Evolutionary conservation across 2,329 filamentous ascomycete species (phyloP).

Genomic region (Trichoderma afroharzianum): DNA sequence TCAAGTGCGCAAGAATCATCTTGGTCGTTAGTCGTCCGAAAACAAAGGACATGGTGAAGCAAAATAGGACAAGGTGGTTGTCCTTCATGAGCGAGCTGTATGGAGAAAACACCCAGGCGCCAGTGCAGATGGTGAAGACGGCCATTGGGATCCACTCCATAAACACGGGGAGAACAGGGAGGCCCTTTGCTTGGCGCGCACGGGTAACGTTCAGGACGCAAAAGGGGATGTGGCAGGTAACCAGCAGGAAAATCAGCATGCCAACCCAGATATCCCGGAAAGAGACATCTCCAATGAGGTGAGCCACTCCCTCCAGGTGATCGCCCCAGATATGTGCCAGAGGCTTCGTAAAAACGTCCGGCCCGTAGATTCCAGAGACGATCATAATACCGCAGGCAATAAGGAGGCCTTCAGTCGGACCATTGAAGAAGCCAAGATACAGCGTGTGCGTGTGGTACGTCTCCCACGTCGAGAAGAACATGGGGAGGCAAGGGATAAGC

Average conservation of each 20-base stretch:
- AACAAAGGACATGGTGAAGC: slow-evolving; percentile 90
- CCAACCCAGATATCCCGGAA: slow-evolving; percentile 86
- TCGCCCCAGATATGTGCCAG: slow-evolving; percentile 66
- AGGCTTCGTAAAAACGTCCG: slow-evolving; percentile 77
- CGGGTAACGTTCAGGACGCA: slow-evolving; percentile 82
- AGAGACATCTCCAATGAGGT: slow-evolving; percentile 65
- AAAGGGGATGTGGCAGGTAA: slow-evolving; percentile 76
- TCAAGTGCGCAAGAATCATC: slow-evolving; percentile 95
- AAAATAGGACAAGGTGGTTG: slow-evolving; percentile 89
- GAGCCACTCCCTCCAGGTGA: slow-evolving; percentile 46
- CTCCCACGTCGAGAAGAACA: slow-evolving; percentile 99
- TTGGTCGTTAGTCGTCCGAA: slow-evolving; percentile 98
- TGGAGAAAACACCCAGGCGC: slow-evolving; percentile 85
- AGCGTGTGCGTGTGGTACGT: slow-evolving; percentile 98
- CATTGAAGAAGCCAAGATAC: slow-evolving; percentile 95
- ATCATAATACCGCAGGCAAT: slow-evolving; percentile 85
- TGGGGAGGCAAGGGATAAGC: slow-evolving; percentile 84
- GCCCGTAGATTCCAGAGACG: slow-evolving; percentile 81
- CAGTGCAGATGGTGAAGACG: slow-evolving; percentile 70
- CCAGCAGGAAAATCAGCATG: slow-evolving; percentile 61
- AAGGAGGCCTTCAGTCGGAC: slow-evolving; percentile 90
- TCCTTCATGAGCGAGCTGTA: slow-evolving; percentile 76
- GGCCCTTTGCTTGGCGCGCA: slow-evolving; percentile 67
- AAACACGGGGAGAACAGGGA: slow-evolving; percentile 78
- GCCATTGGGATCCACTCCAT: slow-evolving; percentile 91